Evolutionary conservation across 2,329 filamentous ascomycete genomes (phyloP).

Genomic region (Phialemonium atrogriseum): DNA sequence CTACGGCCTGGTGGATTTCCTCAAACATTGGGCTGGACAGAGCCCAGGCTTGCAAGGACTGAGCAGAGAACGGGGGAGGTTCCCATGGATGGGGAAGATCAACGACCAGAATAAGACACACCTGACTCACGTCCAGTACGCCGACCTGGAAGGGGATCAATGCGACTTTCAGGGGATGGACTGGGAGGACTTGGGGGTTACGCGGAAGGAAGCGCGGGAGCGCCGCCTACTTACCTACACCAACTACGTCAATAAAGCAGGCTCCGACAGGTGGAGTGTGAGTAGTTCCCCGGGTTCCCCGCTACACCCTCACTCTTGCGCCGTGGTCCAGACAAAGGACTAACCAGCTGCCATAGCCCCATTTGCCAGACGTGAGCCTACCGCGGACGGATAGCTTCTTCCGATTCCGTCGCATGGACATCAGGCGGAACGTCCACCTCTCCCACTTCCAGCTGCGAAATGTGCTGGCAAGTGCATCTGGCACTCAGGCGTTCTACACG

Average conservation of each 20-base stretch:
- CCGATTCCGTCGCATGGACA: conserved; percentile 48
- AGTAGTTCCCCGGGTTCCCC: too few relatives aligned
- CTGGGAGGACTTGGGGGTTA: conserved; percentile 45
- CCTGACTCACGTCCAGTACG: conserved; percentile 20
- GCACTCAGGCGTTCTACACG: conserved; percentile 50
- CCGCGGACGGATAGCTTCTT: conserved; percentile 42
- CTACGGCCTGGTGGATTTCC: conserved; percentile 38
- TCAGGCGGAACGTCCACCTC: conserved; percentile 43
- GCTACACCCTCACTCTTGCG: too few relatives aligned
- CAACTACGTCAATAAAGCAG: conserved; percentile 48
- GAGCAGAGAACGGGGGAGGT: conserved; percentile 17
- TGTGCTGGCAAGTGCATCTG: conserved; percentile 47
- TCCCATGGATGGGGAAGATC: conserved; percentile 24
- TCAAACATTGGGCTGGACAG: conserved; percentile 38
- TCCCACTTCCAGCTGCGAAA: conserved; percentile 62
- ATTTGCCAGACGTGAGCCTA: conserved; percentile 23
- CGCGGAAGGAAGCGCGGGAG: conserved; percentile 37
- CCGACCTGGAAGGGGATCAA: conserved; percentile 44
- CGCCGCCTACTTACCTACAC: conserved; percentile 40
- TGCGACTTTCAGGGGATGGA: conserved; percentile 53
- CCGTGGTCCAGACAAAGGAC: neutral
- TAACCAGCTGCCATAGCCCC: conserved; percentile 6
- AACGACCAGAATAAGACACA: conserved; percentile 13
- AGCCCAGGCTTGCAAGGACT: conserved; percentile 16
- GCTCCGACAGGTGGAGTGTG: conserved; percentile 40